Conservation (phyloP, 2,329 filamentous ascomycete genomes). For the Claviceps sp. region DNA sequence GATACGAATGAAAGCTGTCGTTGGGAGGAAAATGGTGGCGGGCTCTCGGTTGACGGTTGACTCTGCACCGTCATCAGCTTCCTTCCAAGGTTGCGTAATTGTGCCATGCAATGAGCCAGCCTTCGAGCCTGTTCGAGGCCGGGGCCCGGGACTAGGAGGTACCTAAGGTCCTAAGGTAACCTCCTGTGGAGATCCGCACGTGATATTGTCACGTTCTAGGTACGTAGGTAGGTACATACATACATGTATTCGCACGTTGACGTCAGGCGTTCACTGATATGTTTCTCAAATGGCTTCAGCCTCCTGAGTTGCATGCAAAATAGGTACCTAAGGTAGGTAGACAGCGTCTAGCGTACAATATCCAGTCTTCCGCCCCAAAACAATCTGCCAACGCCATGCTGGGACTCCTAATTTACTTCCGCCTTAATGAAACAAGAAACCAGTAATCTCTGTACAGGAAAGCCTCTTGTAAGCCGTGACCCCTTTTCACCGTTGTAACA, state of each 20-base stretch:
- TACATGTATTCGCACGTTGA: no score
- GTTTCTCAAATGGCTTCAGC: no score
- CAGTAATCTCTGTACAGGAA: no score
- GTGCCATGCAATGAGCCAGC: constrained; percentile 14
- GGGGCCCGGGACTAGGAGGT: no score
- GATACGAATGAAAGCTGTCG: constrained; percentile 4
- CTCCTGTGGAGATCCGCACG: constrained; percentile 13
- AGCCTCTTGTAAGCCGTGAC: background rate
- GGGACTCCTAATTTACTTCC: constrained; percentile 5
- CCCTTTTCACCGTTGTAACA: constrained; percentile 1
- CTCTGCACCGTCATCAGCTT: constrained; percentile 11
- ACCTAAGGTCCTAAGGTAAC: no score
- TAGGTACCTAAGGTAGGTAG: no score
- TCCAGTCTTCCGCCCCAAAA: background rate
- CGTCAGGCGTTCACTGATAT: no score
- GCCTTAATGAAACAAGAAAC: background rate
- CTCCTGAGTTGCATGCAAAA: background rate
- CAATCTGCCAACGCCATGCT: constrained; percentile 10
- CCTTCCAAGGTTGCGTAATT: background rate
- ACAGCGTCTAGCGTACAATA: background rate
- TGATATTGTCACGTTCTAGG: constrained; percentile 9
- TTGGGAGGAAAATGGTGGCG: constrained; percentile 10
- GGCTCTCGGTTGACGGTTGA: constrained; percentile 6
- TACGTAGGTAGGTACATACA: no score
- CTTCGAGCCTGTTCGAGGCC: no score